Base-by-base conservation (phyloP, 768 basidiomycete genomes). In the Boletellus sp. region DNA sequence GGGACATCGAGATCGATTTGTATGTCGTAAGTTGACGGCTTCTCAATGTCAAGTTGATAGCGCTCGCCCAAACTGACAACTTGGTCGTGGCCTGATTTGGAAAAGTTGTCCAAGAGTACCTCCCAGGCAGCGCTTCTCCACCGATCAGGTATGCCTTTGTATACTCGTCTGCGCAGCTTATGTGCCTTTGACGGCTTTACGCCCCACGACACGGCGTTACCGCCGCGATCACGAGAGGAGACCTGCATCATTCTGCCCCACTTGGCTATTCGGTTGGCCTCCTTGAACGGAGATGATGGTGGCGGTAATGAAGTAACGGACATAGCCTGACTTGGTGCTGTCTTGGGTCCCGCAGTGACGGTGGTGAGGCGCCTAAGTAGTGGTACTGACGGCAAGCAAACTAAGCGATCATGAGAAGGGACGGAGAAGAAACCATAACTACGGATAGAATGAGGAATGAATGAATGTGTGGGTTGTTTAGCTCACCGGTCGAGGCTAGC, bases 1-100 rank as follows among this genome's bases (percentile, higher is more conserved):
- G 96, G 96, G 1, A 98, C 94, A 62, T 99, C 96, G 56, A 99
- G 75, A 71, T 99, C 96, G 57, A 98, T 97, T 73, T 98, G 96
- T 28, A 97, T 83, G 67, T 99, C 96, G 64, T 92, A 94, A 9
- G 73, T 78, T 35, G 92, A 95, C 16, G 94, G 87, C 51, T 79
- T 81, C 43, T 94, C 89, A 54, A 94, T 64, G 8, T 74, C 76
- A 35, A 83, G 80, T 54, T 76, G 71, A 56, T 88, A 89, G 50
- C 80, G 74, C 31, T 64, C 61, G 19, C 67, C 74, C 12, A 81
- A 70, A 45, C 59, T 62, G 44, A 64, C 62, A 39, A 83, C 64
- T 45, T 80, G 78, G 35, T 70, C 60, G 45, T 71, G 69, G 15
- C 77, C 74, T 20, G 74, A 70, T 42, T 64, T 71, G 45, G 84